Base-by-base conservation (phyloP, 2,329 filamentous ascomycete species). In the Colletotrichum lindemuthianum region DNA sequence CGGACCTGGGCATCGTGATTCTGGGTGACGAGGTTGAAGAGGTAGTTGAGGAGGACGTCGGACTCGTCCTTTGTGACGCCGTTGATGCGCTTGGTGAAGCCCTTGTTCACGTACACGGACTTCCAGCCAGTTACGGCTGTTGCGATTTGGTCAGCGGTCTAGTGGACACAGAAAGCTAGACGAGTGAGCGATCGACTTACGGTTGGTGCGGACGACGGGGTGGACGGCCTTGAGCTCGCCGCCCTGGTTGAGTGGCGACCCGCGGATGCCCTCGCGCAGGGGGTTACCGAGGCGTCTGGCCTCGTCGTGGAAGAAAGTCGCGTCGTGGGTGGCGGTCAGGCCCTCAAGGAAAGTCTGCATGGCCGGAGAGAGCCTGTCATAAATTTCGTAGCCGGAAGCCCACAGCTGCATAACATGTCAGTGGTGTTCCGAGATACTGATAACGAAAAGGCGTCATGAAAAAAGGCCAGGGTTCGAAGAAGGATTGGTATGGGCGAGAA, bases 1-100 rank as follows among this genome's bases (percentile, higher is more conserved):
- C 85, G 77, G 8, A 87, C 84, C 69, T 87, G 85, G 0, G 81
- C 77, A 69, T 88, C 86, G 65, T 87, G 84, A 69, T 88, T 88
- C 70, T 85, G 77, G 6, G 79, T 79, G 10, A 84, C 76, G 10
- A 86, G 70, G 63, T 80, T 79, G 67, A 82, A 79, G 47, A 83
- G 77, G 65, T 84, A 84, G 12, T 71, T 69, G 3, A 86, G 77
- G n/a, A 86, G 73, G 33, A 80, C 70, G 39, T 86, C 82, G 8
- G 81, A 84, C 74, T 87, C 85, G 58, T 85, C 81, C 61, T 79
- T 79, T 6, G 81, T 83, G 3, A 87, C 73, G 13, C 82, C 85
- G 59, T 86, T 85, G 70, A 88, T 86, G 15, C 82, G 79, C 69
- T 81, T 81, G 3, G 82, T 84, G 73, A 86, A 85, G 12, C 80